Conservation (phyloP, 2,329 filamentous ascomycete species). For the Sarocladium oryzae region DNA sequence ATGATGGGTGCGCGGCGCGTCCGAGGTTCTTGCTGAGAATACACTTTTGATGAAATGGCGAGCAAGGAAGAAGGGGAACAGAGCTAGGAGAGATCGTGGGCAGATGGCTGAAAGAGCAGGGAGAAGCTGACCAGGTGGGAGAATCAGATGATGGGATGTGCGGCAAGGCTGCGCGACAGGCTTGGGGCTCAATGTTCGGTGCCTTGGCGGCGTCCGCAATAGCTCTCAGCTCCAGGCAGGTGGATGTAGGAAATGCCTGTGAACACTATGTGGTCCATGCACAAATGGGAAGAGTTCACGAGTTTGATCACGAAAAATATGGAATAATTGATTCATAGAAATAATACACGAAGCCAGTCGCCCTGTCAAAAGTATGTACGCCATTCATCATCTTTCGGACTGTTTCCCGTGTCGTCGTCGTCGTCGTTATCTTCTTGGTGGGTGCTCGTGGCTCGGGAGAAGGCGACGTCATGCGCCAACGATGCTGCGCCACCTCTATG, state of each 20-base stretch:
- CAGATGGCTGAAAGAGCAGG: not conserved
- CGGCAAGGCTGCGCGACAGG: slow-evolving; percentile 1
- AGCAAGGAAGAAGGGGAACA: not conserved
- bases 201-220: slow-evolving; percentile 3
- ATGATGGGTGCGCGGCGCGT: not conserved
- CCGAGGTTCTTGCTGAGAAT: no score
- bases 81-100: not conserved
- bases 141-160: not conserved
- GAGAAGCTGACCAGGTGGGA: not conserved
- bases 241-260: no score
- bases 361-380: not conserved
- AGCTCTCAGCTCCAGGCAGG: slow-evolving; percentile 2
- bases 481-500: slow-evolving; percentile 4
- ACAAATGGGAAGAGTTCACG: not conserved
- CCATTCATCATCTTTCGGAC: not conserved
- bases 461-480: slow-evolving; percentile 8
- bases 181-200: not conserved
- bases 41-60: no score
- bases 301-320: no score
- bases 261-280: not conserved
- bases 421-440: not conserved
- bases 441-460: not conserved
- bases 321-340: no score
- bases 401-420: not conserved
- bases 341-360: no score